Evolutionary conservation across 73 alveolate species (phyloP).

Genomic region (Urostyla sp.): DNA sequence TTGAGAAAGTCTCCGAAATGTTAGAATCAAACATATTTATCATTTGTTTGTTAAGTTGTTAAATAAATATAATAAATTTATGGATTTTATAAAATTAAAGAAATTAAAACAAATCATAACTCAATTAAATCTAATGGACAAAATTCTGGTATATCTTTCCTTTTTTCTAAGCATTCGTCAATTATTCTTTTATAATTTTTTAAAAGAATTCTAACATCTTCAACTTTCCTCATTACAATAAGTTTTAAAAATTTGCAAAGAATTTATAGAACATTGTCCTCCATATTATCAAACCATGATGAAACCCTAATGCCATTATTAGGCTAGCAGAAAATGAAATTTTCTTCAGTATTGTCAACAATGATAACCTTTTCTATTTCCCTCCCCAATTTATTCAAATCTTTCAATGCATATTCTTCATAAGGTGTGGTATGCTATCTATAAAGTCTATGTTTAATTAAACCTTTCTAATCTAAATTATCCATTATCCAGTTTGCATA

Average conservation of each 20-base stretch:
- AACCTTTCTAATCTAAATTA: slow-evolving; percentile 70
- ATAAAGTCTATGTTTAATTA: slow-evolving; percentile 73
- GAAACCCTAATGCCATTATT: slow-evolving; percentile 76
- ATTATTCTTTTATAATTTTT: slow-evolving; percentile 12
- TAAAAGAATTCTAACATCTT: slow-evolving; percentile 27
- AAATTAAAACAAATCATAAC: slow-evolving; percentile 22
- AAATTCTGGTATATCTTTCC: slow-evolving; percentile 1
- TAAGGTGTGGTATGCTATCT: slow-evolving; percentile 77
- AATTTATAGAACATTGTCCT: slow-evolving; percentile 19
- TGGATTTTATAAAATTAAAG: too few relatives aligned
- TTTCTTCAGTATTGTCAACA: slow-evolving; percentile 79
- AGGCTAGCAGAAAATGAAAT: slow-evolving; percentile 61
- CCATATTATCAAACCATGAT: slow-evolving; percentile 51
- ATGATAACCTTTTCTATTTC: slow-evolving; percentile 72
- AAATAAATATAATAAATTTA: too few relatives aligned
- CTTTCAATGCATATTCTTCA: slow-evolving; percentile 63
- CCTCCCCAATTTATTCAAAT: slow-evolving; percentile 78
- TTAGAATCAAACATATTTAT: too few relatives aligned
- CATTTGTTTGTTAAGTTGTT: too few relatives aligned
- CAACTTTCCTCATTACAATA: slow-evolving; percentile 17
- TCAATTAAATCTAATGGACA: background rate
- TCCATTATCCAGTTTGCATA: slow-evolving; percentile 74
- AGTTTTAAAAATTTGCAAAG: slow-evolving; percentile 15
- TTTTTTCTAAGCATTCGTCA: slow-evolving; percentile 1
- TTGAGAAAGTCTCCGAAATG: too few relatives aligned